Base-by-base conservation (phyloP, 108 stramenopile species). In the Epithemia pelagica region DNA sequence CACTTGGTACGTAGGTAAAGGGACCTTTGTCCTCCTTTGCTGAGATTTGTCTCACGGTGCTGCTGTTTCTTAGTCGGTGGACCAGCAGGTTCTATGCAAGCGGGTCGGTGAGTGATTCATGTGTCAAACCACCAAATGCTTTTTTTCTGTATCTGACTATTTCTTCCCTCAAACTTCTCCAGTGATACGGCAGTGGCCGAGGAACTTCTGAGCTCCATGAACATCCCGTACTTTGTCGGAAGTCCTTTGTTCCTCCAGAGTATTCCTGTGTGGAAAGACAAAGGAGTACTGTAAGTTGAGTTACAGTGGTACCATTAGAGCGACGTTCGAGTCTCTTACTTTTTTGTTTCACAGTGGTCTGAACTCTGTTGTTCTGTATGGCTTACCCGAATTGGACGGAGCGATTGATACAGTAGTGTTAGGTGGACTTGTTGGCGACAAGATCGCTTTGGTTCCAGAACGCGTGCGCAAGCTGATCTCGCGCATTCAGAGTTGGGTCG, bases 401-500 rank as follows among this genome's bases (percentile, higher is more conserved):
- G 92, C 92, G 10, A 81, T 94, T 53, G 92, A 94, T 66, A 84
- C 92, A 1, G 87, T 91, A 2, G 90, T 94, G 0, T 62, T 94
- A 52, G 92, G 92, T 10, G 92, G 92, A 18, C 65, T 94, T 30
- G 89, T 90, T 19, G 88, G 90, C 7, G 90, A 94, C 56, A 81
- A 82, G 28, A 94, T 94, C 54, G 92, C 88, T 15, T 66, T 94
- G 28, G 74, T 94, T 30, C 86, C 88, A 7, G 92, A 91, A 72
- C 73, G 92, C 15, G 90, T 88, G 37, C 71, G 88, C 23, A 91
- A 90, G 63, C 66, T 94, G 30, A 72, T 65, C 28, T 31, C 59
- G 26, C 71, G 86, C 21, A 33, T 88, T 53, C 63, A 78, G 23
- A 82, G 83, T 15, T 90, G 89, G 89, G 69, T 82, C 15, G 30